phyloP scores from a whole-genome alignment of 768 basidiomycete genomes.

The Termitomyces sp. region DNA sequence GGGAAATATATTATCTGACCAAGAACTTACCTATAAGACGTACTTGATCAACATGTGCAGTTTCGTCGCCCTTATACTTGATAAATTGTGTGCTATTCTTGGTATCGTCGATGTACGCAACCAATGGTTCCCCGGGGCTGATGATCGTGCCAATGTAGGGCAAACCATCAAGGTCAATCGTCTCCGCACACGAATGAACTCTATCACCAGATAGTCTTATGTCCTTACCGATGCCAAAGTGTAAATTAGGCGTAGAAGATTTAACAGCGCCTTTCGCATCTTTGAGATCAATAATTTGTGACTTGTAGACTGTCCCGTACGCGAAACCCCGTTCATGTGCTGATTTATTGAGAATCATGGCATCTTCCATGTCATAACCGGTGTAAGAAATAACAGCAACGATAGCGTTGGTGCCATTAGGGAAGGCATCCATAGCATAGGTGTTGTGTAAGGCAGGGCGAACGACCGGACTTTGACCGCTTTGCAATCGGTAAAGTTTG shows the following conservation, averaged over 20 bases:
- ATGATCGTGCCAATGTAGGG: slow-evolving; percentile 72
- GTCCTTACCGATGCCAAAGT: slow-evolving; percentile 86
- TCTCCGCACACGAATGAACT: slow-evolving; percentile 34
- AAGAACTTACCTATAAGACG: slow-evolving; percentile 69
- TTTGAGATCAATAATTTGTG: slow-evolving; percentile 85
- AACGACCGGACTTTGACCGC: slow-evolving; percentile 91
- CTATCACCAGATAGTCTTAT: slow-evolving; percentile 47
- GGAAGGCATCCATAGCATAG: slow-evolving; percentile 98
- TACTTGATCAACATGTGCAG: slow-evolving; percentile 84
- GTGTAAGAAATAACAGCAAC: slow-evolving; percentile 99
- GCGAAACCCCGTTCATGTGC: slow-evolving; percentile 97
- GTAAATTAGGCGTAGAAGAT: slow-evolving; percentile 59
- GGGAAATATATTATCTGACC: background rate
- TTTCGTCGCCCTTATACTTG: slow-evolving; percentile 97
- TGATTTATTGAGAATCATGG: slow-evolving; percentile 99
- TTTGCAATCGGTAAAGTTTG: slow-evolving; percentile 94
- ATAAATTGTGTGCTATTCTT: slow-evolving; percentile 77
- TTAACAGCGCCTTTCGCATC: slow-evolving; percentile 67
- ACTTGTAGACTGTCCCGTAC: slow-evolving; percentile 96
- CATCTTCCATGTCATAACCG: slow-evolving; percentile 99
- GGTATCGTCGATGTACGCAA: slow-evolving; percentile 84
- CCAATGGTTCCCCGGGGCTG: slow-evolving; percentile 71
- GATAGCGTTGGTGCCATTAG: slow-evolving; percentile 95
- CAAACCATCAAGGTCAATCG: slow-evolving; percentile 79
- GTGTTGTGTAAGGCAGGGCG: slow-evolving; percentile 87